phyloP scores from a whole-genome alignment of 164 flowering plant species.

The Nymphaea colorata region DNA sequence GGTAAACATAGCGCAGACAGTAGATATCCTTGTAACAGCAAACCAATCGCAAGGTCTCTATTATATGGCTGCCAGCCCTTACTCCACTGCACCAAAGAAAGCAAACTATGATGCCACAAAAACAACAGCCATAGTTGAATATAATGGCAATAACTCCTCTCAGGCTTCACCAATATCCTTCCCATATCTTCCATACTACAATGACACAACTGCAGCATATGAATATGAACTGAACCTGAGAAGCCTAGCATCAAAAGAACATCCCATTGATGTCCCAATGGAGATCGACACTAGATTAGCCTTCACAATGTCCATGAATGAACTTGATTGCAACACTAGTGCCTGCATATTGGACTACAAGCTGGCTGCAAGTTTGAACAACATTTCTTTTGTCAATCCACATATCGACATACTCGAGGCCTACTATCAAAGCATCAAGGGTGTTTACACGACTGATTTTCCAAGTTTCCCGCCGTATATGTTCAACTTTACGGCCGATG shows the following conservation, averaged over 20 bases:
- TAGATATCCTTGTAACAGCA: slow-evolving; percentile 16
- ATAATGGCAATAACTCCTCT: slow-evolving; percentile 3
- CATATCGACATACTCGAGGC: slow-evolving; percentile 6
- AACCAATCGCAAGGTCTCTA: slow-evolving; percentile 10
- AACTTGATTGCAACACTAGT: slow-evolving; percentile 3
- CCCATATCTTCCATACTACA: slow-evolving; percentile 7
- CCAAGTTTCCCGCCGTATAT: slow-evolving; percentile 5
- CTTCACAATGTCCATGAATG: slow-evolving; percentile 5
- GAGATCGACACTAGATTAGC: neutral
- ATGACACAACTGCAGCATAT: slow-evolving; percentile 9
- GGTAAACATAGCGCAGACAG: slow-evolving; percentile 17
- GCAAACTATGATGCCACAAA: slow-evolving; percentile 10
- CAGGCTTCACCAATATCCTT: neutral
- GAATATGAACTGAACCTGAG: slow-evolving; percentile 5
- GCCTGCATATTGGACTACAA: slow-evolving; percentile 3
- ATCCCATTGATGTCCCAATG: slow-evolving; percentile 18
- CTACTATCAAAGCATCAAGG: slow-evolving; percentile 6
- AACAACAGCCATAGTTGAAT: slow-evolving; percentile 17
- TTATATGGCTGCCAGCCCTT: slow-evolving; percentile 20
- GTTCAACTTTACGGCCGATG: slow-evolving; percentile 9
- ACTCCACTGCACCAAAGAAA: slow-evolving; percentile 6
- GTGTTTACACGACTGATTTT: slow-evolving; percentile 4
- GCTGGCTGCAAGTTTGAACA: slow-evolving; percentile 14
- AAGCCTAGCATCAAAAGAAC: slow-evolving; percentile 12
- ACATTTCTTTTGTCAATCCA: slow-evolving; percentile 10